A percentile compares a stretch with the other conserved stretches of the same genome.
phyloP scores from a whole-genome alignment of 192 early-diverging fungal genomes.

The Jimgerdemannia lactiflua region DNA sequence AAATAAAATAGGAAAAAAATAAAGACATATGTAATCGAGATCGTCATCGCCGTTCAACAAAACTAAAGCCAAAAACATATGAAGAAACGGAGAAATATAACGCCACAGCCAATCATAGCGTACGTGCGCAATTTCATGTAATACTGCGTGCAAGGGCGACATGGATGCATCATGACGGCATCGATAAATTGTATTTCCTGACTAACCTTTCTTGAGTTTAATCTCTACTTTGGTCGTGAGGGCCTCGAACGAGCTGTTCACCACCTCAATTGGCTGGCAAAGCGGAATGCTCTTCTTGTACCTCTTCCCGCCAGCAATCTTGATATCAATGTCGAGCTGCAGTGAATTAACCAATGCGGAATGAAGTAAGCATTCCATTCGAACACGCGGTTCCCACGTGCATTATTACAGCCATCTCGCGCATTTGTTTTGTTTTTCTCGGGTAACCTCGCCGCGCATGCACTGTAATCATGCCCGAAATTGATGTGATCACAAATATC shows the following conservation, averaged over 20 bases:
- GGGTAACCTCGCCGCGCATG: no score
- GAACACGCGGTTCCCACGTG: no score
- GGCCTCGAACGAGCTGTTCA: conserved; percentile 55
- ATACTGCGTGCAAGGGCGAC: no score
- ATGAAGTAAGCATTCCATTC: neutral
- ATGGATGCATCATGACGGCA: neutral
- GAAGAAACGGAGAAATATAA: neutral
- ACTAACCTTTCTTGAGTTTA: conserved; percentile 60
- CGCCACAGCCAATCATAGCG: neutral
- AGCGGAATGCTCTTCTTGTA: conserved; percentile 69
- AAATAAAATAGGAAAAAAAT: neutral
- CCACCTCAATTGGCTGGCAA: conserved; percentile 73
- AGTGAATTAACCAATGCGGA: neutral
- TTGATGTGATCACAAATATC: neutral
- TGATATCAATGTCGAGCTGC: conserved; percentile 69
- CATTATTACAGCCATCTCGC: no score
- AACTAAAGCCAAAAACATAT: neutral
- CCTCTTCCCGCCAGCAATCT: conserved; percentile 72
- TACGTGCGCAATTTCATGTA: neutral
- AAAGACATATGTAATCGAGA: neutral
- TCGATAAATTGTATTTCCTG: conserved; percentile 16
- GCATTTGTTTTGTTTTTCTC: neutral
- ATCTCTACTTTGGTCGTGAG: conserved; percentile 81
- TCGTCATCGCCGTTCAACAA: neutral
- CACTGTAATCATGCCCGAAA: no score